Evolutionary conservation across 306 rosid genomes (phyloP).

Genomic region (Vigna hirtella): DNA sequence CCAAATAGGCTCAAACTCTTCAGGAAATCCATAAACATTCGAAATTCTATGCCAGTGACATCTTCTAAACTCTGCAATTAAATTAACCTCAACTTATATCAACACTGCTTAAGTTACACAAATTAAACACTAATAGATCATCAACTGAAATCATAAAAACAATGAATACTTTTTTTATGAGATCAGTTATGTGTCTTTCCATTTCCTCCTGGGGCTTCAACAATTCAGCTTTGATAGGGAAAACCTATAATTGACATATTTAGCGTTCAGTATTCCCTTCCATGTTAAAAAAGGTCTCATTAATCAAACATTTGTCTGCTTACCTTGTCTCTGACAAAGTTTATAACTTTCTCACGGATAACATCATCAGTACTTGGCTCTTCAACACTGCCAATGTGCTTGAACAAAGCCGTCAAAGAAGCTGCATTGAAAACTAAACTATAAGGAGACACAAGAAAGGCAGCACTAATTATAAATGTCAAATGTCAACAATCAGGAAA

Average conservation of each 20-base stretch:
- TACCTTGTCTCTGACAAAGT: slow-evolving; percentile 94
- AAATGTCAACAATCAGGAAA: slow-evolving; percentile 6
- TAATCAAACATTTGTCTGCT: slow-evolving; percentile 34
- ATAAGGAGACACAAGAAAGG: slow-evolving; percentile 42
- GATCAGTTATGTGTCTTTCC: slow-evolving; percentile 97
- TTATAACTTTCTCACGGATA: slow-evolving; percentile 87
- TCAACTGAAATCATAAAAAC: slow-evolving; percentile 21
- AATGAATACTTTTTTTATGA: slow-evolving; percentile 78
- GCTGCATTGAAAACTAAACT: slow-evolving; percentile 63
- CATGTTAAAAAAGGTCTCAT: slow-evolving; percentile 7
- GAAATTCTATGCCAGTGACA: slow-evolving; percentile 88
- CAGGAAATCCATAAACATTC: slow-evolving; percentile 92
- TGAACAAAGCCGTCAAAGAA: slow-evolving; percentile 92
- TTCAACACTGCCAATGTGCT: slow-evolving; percentile 85
- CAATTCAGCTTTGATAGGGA: slow-evolving; percentile 86
- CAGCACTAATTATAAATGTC: slow-evolving; percentile 18
- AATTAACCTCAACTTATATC: slow-evolving; percentile 49
- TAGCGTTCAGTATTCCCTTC: slow-evolving; percentile 38
- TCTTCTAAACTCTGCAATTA: slow-evolving; percentile 81
- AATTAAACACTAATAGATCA: slow-evolving; percentile 18
- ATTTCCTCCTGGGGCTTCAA: slow-evolving; percentile 94
- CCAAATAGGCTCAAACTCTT: slow-evolving; percentile 86
- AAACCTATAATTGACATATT: slow-evolving; percentile 64
- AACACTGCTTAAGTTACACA: slow-evolving; percentile 33
- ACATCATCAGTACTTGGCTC: slow-evolving; percentile 77